These are phyloP conservation scores for Akanthomyces lecanii DNA, from an alignment of 2,329 filamentous ascomycete genomes.

Conservation along the genomic window DNA sequence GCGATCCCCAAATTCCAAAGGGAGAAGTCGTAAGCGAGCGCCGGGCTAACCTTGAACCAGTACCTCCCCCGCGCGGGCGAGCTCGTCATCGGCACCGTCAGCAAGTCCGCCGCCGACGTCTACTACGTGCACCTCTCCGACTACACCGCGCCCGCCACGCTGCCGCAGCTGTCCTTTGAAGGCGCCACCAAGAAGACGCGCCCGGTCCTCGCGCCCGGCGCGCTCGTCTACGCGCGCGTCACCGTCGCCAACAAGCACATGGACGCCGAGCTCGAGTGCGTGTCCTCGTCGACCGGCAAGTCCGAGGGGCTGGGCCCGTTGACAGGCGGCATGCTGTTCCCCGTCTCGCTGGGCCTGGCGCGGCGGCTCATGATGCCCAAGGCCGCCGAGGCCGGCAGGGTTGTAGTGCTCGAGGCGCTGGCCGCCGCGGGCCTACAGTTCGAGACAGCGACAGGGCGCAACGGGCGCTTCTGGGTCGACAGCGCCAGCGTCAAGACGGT, in stretches of 20 bases:
- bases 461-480: conserved; percentile 89
- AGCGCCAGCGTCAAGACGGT: conserved; percentile 64
- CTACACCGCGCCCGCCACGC: conserved; percentile 59
- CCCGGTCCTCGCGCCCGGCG: conserved; percentile 68
- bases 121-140: conserved; percentile 76
- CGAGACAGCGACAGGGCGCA: conserved; percentile 89
- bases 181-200: conserved; percentile 87
- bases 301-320: conserved; percentile 82
- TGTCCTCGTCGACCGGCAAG: conserved; percentile 81
- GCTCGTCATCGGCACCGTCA: conserved; percentile 81
- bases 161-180: conserved; percentile 91
- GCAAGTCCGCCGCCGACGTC: conserved; percentile 68
- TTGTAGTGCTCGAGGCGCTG: conserved; percentile 75
- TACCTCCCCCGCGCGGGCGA: conserved; percentile 80
- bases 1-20: conserved; percentile 25
- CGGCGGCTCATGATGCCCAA: conserved; percentile 67
- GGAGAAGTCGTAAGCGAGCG: too few species aligned
- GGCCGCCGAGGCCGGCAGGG: conserved; percentile 55
- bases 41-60: conserved; percentile 34
- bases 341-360: conserved; percentile 76
- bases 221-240: conserved; percentile 86
- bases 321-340: conserved; percentile 80
- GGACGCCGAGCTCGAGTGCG: conserved; percentile 87
- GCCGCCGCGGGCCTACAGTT: conserved; percentile 75
- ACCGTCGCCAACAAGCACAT: conserved; percentile 73